Percentiles rank a stretch among this genome's conserved stretches.
phyloP scores from a whole-genome alignment of 1,139 yeast species.

The Scheffersomyces quercinus region DNA sequence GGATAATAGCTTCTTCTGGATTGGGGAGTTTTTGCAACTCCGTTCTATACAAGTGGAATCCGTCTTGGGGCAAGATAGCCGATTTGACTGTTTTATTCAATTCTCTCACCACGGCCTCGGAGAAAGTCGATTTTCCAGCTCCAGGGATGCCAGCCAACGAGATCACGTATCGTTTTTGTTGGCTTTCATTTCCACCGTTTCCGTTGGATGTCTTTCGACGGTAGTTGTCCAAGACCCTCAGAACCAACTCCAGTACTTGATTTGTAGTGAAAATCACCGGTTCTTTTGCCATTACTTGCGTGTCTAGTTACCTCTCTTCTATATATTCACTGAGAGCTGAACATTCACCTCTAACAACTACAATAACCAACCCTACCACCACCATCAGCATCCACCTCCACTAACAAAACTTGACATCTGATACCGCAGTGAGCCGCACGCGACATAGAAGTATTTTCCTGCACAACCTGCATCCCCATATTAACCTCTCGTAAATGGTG shows the following conservation, averaged over 20 bases:
- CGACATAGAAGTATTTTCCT: too few relatives aligned
- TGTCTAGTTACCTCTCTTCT: too few relatives aligned
- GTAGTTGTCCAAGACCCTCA: neutral
- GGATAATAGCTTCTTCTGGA: slow-evolving; percentile 54
- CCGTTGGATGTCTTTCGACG: neutral
- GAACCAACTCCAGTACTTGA: neutral
- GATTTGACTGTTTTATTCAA: slow-evolving; percentile 30
- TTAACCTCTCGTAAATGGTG: too few relatives aligned
- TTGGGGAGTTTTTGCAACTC: slow-evolving; percentile 54
- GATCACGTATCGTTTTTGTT: slow-evolving; percentile 25
- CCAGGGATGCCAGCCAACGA: slow-evolving; percentile 80
- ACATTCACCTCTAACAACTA: too few relatives aligned
- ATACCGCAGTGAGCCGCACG: too few relatives aligned
- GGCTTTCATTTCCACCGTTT: neutral
- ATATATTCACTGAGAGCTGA: too few relatives aligned
- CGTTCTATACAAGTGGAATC: slow-evolving; percentile 70
- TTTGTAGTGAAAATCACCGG: neutral
- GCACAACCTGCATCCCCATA: too few relatives aligned
- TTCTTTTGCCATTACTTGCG: too few relatives aligned
- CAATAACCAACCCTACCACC: too few relatives aligned
- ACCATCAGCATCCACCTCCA: too few relatives aligned
- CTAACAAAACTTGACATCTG: too few relatives aligned
- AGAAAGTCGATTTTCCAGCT: slow-evolving; percentile 76
- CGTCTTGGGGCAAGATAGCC: slow-evolving; percentile 63
- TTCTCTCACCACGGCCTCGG: slow-evolving; percentile 40